A percentile compares a stretch with the other conserved stretches of the same genome.
These are phyloP conservation scores for Sophora flavescens DNA, from an alignment of 306 rosid genomes.

Conservation along the genomic window DNA sequence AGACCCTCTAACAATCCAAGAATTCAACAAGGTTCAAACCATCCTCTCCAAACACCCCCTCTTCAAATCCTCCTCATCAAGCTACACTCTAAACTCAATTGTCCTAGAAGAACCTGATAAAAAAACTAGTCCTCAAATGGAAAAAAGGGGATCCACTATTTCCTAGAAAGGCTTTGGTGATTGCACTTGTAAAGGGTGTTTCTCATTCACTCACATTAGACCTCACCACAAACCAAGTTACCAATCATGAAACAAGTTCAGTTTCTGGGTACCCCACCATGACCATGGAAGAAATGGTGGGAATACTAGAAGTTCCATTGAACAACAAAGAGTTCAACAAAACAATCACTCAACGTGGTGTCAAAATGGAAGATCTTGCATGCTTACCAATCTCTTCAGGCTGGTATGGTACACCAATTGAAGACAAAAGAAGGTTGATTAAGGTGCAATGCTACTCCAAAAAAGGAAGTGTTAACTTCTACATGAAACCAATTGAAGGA, in stretches of 20 bases:
- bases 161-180: constrained; percentile 67
- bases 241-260: constrained; percentile 19
- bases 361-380: constrained; percentile 63
- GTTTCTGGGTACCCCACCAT: constrained; percentile 70
- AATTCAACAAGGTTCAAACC: constrained; percentile 58
- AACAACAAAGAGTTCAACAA: constrained; percentile 62
- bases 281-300: constrained; percentile 72
- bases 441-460: constrained; percentile 83
- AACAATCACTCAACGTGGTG: constrained; percentile 65
- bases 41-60: constrained; percentile 64
- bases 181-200: constrained; percentile 54
- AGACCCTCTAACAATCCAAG: constrained; percentile 81
- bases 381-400: constrained; percentile 83
- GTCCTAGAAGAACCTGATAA: constrained; percentile 80
- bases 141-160: constrained; percentile 54
- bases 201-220: constrained; percentile 61
- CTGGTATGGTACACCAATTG: constrained; percentile 71
- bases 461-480: constrained; percentile 81
- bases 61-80: constrained; percentile 50
- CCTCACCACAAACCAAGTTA: constrained; percentile 51
- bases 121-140: constrained; percentile 62
- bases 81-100: constrained; percentile 60
- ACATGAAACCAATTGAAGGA: constrained; percentile 95
- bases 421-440: constrained; percentile 69
- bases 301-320: constrained; percentile 57